phyloP scores from a whole-genome alignment of 768 basidiomycete genomes.

The Auriscalpium orientale region DNA sequence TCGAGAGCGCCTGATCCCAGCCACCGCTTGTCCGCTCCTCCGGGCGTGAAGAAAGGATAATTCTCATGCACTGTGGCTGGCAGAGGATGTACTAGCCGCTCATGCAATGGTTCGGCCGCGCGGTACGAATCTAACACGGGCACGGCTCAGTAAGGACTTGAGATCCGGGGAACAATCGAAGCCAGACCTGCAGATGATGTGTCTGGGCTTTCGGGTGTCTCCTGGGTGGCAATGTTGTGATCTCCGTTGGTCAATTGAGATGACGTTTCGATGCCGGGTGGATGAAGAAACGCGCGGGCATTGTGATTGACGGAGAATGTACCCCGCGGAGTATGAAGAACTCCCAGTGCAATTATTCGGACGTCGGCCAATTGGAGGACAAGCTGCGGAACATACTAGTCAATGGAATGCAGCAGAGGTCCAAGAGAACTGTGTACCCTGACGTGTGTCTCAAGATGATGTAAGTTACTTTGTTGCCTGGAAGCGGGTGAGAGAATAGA shows the following conservation, averaged over 20 bases:
- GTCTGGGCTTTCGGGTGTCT: not conserved
- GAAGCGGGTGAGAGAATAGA: slow-evolving; percentile 4
- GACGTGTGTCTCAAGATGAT: slow-evolving; percentile 58
- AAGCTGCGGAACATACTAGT: slow-evolving; percentile 33
- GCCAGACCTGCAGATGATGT: not conserved
- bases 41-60: slow-evolving; percentile 70
- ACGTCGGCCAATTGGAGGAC: slow-evolving; percentile 66
- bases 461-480: slow-evolving; percentile 62
- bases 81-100: slow-evolving; percentile 45
- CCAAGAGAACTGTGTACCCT: slow-evolving; percentile 32
- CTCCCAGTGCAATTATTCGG: slow-evolving; percentile 65
- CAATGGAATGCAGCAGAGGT: slow-evolving; percentile 2
- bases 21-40: slow-evolving; percentile 65
- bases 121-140: no score
- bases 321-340: slow-evolving; percentile 49
- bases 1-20: slow-evolving; percentile 39
- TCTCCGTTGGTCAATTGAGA: not conserved
- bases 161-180: not conserved
- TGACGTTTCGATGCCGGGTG: slow-evolving; percentile 48
- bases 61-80: slow-evolving; percentile 48
- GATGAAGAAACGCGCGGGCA: slow-evolving; percentile 62
- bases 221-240: not conserved
- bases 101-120: slow-evolving; percentile 14
- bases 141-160: no score
- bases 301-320: slow-evolving; percentile 54